Percentiles rank a stretch among this genome's conserved stretches.
phyloP scores from a whole-genome alignment of 163 green algal species.

The Scenedesmus sp. region DNA sequence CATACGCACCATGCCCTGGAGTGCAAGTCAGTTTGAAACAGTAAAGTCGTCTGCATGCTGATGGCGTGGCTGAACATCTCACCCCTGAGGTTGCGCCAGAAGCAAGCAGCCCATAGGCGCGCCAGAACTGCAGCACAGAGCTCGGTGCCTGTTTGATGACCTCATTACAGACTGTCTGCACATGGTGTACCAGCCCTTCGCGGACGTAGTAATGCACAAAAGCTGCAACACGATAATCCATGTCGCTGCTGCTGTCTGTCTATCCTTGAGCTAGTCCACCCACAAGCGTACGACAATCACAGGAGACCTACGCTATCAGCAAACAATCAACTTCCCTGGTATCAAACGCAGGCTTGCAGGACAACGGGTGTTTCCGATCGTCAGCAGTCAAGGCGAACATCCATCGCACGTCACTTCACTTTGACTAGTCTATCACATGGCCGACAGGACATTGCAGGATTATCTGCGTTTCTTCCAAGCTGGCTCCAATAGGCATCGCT shows the following conservation, averaged over 20 bases:
- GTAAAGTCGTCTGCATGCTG: not conserved
- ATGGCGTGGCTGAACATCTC: not conserved
- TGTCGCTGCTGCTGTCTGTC: not conserved
- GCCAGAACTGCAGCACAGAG: slow-evolving; percentile 72
- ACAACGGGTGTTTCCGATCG: not conserved
- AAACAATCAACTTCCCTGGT: not conserved
- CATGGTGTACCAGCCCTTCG: slow-evolving; percentile 68
- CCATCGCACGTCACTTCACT: not conserved
- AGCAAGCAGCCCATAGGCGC: slow-evolving; percentile 68
- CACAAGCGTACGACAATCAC: not conserved
- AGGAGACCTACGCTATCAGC: not conserved
- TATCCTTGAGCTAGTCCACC: not conserved
- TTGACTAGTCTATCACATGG: too few relatives aligned
- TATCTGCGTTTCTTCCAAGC: too few relatives aligned
- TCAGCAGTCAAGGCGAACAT: not conserved
- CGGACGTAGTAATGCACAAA: slow-evolving; percentile 77
- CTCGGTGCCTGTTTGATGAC: slow-evolving; percentile 66
- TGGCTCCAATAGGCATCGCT: too few relatives aligned
- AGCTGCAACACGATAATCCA: slow-evolving; percentile 60
- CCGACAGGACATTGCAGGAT: too few relatives aligned
- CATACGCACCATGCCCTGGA: not conserved
- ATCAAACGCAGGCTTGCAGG: not conserved
- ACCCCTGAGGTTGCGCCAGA: slow-evolving; percentile 58
- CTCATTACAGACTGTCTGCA: slow-evolving; percentile 75
- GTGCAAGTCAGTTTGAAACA: not conserved